Conservation (phyloP, 2,329 filamentous ascomycete genomes). For the Thermothelomyces thermophilus region DNA sequence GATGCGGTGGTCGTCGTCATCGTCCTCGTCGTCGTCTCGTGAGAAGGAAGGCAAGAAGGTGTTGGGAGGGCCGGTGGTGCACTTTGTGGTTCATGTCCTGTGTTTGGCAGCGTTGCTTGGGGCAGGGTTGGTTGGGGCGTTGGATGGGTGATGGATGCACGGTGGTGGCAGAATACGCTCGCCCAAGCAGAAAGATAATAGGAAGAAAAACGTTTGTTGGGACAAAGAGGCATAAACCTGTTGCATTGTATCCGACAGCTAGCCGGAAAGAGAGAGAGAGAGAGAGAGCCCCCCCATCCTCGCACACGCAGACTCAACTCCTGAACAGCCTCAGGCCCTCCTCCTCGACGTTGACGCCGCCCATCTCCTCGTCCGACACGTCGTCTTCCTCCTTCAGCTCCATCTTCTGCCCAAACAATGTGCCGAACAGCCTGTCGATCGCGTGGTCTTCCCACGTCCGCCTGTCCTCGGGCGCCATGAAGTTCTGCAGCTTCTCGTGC, state of each 20-base stretch:
- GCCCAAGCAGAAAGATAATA: too few species aligned
- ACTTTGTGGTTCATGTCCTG: constrained; percentile 37
- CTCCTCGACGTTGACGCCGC: constrained; percentile 45
- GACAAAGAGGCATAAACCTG: background rate
- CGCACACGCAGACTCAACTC: constrained; percentile 26
- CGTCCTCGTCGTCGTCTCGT: too few species aligned
- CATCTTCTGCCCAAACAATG: constrained; percentile 65
- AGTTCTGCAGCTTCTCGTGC: constrained; percentile 95
- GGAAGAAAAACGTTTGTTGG: background rate
- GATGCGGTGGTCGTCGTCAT: constrained; percentile 18
- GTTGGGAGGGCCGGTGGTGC: constrained; percentile 41
- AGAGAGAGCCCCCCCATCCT: too few species aligned
- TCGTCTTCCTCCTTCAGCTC: constrained; percentile 53
- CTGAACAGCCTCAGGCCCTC: constrained; percentile 49
- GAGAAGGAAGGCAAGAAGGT: constrained; percentile 24
- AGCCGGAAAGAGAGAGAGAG: too few species aligned
- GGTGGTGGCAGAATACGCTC: background rate
- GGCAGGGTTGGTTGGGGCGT: constrained; percentile 17
- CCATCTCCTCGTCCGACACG: constrained; percentile 44
- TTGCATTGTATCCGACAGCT: background rate
- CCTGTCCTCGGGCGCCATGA: constrained; percentile 88
- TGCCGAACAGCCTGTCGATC: constrained; percentile 69
- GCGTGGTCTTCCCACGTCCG: constrained; percentile 73
- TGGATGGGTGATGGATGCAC: background rate
- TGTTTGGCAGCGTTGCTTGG: constrained; percentile 33